A percentile compares a stretch with the other conserved stretches of the same genome.
Conservation (phyloP, 345 rosid species). For the Rhizophora mangle region DNA sequence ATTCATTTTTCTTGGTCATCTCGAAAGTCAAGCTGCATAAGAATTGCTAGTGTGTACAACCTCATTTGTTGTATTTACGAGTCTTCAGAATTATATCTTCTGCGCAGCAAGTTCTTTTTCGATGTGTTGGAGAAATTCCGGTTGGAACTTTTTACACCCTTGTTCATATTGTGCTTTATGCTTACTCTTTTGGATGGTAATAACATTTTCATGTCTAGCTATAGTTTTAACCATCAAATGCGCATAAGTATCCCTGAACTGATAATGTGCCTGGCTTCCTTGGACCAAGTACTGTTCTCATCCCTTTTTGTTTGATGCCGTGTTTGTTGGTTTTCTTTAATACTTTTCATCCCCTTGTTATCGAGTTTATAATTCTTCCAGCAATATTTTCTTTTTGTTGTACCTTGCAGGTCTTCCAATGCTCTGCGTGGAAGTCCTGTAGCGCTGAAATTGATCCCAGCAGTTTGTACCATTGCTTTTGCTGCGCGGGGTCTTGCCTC, state of each 20-base stretch:
- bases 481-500: conserved; percentile 68
- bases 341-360: background rate
- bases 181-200: no score
- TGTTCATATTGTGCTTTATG: no score
- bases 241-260: no score
- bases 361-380: background rate
- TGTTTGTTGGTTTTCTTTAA: background rate
- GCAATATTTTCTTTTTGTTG: conserved; percentile 2
- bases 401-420: conserved; percentile 51
- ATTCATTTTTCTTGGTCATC: no score
- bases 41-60: no score
- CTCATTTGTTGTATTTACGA: background rate
- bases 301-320: background rate
- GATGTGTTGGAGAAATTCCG: background rate
- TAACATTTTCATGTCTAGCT: no score
- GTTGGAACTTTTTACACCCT: no score
- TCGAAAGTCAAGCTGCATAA: no score
- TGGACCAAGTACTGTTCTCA: background rate
- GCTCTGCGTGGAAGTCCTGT: conserved; percentile 48
- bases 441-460: conserved; percentile 47
- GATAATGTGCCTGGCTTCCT: background rate
- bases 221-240: no score
- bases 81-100: background rate
- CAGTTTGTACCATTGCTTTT: conserved; percentile 53
- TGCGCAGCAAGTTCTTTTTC: background rate